Evolutionary conservation across 2,329 filamentous ascomycete species (phyloP), one percentile per base, ranked within the genome.

Genomic region (Xenosphaeropsis pyriputrescens): DNA sequence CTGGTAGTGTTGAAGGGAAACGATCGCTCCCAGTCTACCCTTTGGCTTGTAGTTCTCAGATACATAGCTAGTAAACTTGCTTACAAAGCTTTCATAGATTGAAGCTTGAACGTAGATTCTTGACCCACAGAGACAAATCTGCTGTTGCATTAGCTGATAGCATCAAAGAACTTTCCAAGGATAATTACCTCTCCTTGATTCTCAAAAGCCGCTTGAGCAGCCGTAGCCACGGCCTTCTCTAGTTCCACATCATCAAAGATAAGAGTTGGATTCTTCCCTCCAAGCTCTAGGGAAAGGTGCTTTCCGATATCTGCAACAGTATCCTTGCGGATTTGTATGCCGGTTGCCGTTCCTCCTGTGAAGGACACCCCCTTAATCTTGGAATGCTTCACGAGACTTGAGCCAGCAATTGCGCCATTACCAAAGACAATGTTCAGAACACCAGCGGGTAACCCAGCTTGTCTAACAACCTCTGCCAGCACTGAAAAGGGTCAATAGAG

Each of bases 241-340:
- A 64, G 45, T 45, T 63, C 56, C n/a, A 49, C 52, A 44, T 64
- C 61, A 30, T 61, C 57, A 38, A 64, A 63, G 4, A 64, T 50
- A 13, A 63, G 50, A 3, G 55, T 55, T 1, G 61, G 60, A 16
- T 54, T 58, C 45, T 64, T 64, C 12, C 61, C 61, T 29, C 60
- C 60, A 7, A 61, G 51, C 41, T 62, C 60, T 12, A 62, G 51
- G 1, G 55, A 59, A 5, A 62, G 34, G 35, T 56, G 52, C 43
- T 57, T 58, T 31, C 46, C 42, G 22, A 57, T 54, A 41, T 57
- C 49, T 31, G 50, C 47, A 18, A 47, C 54, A 1, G 54, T 54
- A 15, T 50, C 49, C 16, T 40, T 47, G 18, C 54, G 48, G 39
- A 58, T 57, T 13, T 48, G 48, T 15, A 54, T 50, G 2, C 55